Conservation (phyloP, 192 early-diverging fungal species). For the Backusella circina region DNA sequence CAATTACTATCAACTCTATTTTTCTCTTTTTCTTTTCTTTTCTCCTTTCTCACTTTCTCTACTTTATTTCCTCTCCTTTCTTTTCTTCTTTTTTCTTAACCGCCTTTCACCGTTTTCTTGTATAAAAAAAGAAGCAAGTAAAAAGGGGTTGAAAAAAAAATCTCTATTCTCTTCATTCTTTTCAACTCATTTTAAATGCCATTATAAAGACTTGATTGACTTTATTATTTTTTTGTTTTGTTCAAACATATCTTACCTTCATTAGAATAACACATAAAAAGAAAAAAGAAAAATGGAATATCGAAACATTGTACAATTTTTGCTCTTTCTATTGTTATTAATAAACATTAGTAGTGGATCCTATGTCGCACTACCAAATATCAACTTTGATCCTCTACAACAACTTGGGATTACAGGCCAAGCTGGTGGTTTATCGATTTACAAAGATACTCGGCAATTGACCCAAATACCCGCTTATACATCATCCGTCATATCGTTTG, state of each 20-base stretch:
- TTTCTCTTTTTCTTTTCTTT: neutral
- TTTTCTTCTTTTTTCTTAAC: neutral
- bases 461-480: slow-evolving; percentile 11
- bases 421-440: slow-evolving; percentile 22
- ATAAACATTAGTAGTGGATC: neutral
- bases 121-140: neutral
- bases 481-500: slow-evolving; percentile 13
- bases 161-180: neutral
- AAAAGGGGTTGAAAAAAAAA: neutral
- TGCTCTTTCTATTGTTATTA: neutral
- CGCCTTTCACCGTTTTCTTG: neutral
- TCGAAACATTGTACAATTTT: neutral
- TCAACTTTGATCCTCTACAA: slow-evolving; percentile 8
- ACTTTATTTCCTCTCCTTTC: neutral
- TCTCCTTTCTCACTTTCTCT: neutral
- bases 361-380: slow-evolving; percentile 4
- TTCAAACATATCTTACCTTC: neutral
- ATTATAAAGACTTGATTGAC: neutral
- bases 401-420: slow-evolving; percentile 25
- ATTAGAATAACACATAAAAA: neutral
- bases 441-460: slow-evolving; percentile 27
- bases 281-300: neutral
- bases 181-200: neutral
- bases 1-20: slow-evolving; percentile 4
- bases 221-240: neutral